Evolutionary conservation across 2,329 filamentous ascomycete genomes (phyloP).

Genomic region (Geoglossum cookeanum): DNA sequence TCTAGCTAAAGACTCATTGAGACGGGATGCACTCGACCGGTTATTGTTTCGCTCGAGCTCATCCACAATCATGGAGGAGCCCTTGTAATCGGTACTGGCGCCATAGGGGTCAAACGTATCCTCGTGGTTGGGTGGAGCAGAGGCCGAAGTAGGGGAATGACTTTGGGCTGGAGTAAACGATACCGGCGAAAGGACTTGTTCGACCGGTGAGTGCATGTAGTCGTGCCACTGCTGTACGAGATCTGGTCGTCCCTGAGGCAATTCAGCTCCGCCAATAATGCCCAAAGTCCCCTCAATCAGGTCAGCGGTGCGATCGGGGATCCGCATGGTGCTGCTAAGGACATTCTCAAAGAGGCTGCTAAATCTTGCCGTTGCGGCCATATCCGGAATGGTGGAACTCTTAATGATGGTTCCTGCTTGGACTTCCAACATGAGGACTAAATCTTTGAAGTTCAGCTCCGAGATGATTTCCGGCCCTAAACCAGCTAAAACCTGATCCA

Average conservation of each 20-base stretch:
- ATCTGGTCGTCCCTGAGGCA: slow-evolving; percentile 26
- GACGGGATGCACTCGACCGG: slow-evolving; percentile 43
- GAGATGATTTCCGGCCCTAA: slow-evolving; percentile 40
- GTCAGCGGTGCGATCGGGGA: slow-evolving; percentile 34
- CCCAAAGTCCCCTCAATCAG: slow-evolving; percentile 39
- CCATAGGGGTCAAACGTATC: slow-evolving; percentile 85
- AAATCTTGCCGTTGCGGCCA: slow-evolving; percentile 39
- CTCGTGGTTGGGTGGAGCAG: slow-evolving; percentile 40
- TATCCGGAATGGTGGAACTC: slow-evolving; percentile 27
- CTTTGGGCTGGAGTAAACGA: slow-evolving; percentile 26
- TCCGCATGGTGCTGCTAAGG: slow-evolving; percentile 30
- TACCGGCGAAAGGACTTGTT: slow-evolving; percentile 20
- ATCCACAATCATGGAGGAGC: slow-evolving; percentile 77
- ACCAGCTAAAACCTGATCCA: slow-evolving; percentile 39
- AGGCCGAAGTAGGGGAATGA: slow-evolving; percentile 20
- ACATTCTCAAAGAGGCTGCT: slow-evolving; percentile 41
- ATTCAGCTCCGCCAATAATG: slow-evolving; percentile 30
- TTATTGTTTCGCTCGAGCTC: slow-evolving; percentile 66
- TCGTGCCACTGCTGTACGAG: slow-evolving; percentile 36
- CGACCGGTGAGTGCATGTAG: slow-evolving; percentile 28
- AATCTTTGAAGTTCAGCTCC: slow-evolving; percentile 31
- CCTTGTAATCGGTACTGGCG: slow-evolving; percentile 79
- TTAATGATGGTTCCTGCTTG: slow-evolving; percentile 33
- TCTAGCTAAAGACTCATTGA: slow-evolving; percentile 63
- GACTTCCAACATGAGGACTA: slow-evolving; percentile 41